Percentiles rank a stretch among this genome's conserved stretches.
Conservation (phyloP, 1,284 basidiomycete genomes). For the Mrakiaceae sp. region DNA sequence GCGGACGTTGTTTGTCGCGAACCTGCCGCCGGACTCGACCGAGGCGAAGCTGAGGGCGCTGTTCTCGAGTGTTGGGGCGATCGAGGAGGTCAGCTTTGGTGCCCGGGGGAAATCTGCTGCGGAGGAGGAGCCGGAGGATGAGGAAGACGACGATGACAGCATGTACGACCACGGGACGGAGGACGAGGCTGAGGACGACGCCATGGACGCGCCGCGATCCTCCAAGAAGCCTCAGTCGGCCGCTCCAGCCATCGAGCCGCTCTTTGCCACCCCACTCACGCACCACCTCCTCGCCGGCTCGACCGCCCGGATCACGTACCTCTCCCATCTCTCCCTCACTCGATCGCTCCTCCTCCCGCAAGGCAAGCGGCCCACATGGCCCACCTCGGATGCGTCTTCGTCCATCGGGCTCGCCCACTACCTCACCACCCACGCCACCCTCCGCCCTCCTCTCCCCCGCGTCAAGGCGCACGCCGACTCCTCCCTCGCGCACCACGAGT, state of each 20-base stretch:
- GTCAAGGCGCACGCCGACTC: constrained; percentile 65
- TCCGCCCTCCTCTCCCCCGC: constrained; percentile 57
- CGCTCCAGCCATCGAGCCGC: constrained; percentile 3
- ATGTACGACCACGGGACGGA: constrained; percentile 23
- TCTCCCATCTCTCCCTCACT: constrained; percentile 54
- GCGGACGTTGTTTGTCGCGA: constrained; percentile 72
- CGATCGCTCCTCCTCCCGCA: constrained; percentile 43
- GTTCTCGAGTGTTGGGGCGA: constrained; percentile 60
- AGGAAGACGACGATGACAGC: constrained; percentile 17
- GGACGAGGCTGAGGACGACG: constrained; percentile 20
- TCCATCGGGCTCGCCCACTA: constrained; percentile 63
- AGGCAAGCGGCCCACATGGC: neutral
- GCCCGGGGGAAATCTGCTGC: neutral
- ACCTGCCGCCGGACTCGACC: constrained; percentile 71
- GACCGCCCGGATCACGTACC: constrained; percentile 54
- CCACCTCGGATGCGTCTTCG: constrained; percentile 25
- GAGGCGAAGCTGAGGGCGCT: constrained; percentile 60
- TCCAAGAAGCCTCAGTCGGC: constrained; percentile 20
- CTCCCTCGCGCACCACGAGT: constrained; percentile 62
- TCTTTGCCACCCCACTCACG: neutral
- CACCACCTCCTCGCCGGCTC: constrained; percentile 4
- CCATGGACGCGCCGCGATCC: constrained; percentile 9
- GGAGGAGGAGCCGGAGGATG: constrained; percentile 19
- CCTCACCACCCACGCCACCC: constrained; percentile 46
- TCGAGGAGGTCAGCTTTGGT: constrained; percentile 57